A percentile compares a stretch with the other conserved stretches of the same genome.
Conservation (phyloP, 306 rosid genomes). For the Cicer bijugum region DNA sequence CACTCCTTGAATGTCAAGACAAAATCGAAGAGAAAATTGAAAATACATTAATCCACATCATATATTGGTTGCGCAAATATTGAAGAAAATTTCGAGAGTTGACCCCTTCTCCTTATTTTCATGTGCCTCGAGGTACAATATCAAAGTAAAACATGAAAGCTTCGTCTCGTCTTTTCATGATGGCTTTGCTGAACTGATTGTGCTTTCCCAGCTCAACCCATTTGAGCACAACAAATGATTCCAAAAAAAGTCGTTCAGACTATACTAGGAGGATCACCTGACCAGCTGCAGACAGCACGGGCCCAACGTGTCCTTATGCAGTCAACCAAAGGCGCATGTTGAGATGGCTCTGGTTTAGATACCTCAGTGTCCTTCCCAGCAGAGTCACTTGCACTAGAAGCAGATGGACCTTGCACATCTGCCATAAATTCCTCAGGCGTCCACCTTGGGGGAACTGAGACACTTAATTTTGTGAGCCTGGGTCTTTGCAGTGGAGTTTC, state of each 20-base stretch:
- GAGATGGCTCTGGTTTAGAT: constrained; percentile 75
- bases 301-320: constrained; percentile 96
- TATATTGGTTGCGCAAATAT: constrained; percentile 47
- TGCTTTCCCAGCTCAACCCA: constrained; percentile 36
- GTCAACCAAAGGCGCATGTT: constrained; percentile 96
- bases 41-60: constrained; percentile 52
- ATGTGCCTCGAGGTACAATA: constrained; percentile 40
- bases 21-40: constrained; percentile 55
- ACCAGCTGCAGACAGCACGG: constrained; percentile 86
- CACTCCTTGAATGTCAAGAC: constrained; percentile 43
- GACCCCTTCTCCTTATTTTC: constrained; percentile 34
- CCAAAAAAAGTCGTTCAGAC: constrained; percentile 55
- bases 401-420: constrained; percentile 71
- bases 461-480: constrained; percentile 82
- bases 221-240: constrained; percentile 27
- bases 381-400: constrained; percentile 60
- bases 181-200: constrained; percentile 37
- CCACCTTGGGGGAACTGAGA: constrained; percentile 98
- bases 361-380: constrained; percentile 62
- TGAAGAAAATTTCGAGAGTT: constrained; percentile 42
- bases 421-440: constrained; percentile 96
- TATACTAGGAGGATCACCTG: constrained; percentile 92
- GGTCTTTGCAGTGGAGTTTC: constrained; percentile 89
- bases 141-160: constrained; percentile 46
- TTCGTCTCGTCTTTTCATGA: constrained; percentile 29